phyloP scores from a whole-genome alignment of 331 rosid genomes.

The Spiraea crenata region DNA sequence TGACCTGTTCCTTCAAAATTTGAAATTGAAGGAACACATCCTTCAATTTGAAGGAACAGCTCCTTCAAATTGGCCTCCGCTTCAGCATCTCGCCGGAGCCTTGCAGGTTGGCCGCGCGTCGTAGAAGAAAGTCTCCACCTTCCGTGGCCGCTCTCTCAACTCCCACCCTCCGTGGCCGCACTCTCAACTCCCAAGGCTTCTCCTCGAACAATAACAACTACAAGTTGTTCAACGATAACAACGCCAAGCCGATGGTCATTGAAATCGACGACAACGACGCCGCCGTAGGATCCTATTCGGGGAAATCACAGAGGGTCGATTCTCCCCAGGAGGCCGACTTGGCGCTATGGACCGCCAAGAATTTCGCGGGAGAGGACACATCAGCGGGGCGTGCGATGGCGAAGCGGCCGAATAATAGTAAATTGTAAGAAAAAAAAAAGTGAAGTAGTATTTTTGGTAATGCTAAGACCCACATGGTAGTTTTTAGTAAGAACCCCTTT shows the following conservation, averaged over 20 bases:
- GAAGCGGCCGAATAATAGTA: constrained; percentile 74
- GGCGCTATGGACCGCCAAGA: constrained; percentile 41
- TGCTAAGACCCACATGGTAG: too few species aligned
- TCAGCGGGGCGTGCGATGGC: constrained; percentile 49
- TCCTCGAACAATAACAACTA: constrained; percentile 37
- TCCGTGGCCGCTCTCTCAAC: too few species aligned
- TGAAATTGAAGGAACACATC: too few species aligned
- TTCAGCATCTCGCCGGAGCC: too few species aligned
- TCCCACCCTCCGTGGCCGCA: constrained; percentile 56
- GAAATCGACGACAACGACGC: constrained; percentile 38
- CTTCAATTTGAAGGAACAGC: too few species aligned
- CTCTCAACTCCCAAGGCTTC: constrained; percentile 44
- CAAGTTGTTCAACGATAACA: constrained; percentile 32
- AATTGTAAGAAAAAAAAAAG: too few species aligned
- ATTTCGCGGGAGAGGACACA: constrained; percentile 33
- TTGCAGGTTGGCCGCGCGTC: constrained; percentile 91
- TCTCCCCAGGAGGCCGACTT: constrained; percentile 63
- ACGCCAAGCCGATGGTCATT: constrained; percentile 33
- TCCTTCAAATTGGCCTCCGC: too few species aligned
- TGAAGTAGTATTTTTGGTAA: too few species aligned
- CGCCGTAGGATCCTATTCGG: constrained; percentile 59
- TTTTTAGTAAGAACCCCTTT: too few species aligned
- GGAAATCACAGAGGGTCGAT: constrained; percentile 57
- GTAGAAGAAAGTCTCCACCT: constrained; percentile 51
- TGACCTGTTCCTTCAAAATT: too few species aligned